Conservation (phyloP, 192 early-diverging fungal genomes). For the Gryganskiella cystojenkinii region DNA sequence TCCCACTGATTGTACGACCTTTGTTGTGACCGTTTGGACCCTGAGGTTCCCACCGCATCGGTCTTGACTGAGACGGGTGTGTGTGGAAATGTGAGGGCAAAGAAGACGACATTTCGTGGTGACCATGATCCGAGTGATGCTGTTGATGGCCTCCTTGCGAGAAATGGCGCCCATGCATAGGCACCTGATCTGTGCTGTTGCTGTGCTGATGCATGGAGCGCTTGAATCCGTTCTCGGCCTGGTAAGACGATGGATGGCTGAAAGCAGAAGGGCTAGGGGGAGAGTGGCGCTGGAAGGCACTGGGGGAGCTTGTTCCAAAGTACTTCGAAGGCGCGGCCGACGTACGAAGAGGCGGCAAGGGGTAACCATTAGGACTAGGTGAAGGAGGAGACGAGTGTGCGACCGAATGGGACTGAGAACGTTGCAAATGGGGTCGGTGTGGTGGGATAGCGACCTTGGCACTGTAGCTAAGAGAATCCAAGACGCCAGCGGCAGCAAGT, state of each 20-base stretch:
- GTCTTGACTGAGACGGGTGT: slow-evolving; percentile 22
- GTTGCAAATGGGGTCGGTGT: slow-evolving; percentile 44
- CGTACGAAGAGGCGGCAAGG: slow-evolving; percentile 29
- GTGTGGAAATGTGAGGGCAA: slow-evolving; percentile 45
- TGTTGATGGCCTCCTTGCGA: slow-evolving; percentile 31
- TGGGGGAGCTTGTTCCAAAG: slow-evolving; percentile 45
- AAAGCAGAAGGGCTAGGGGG: slow-evolving; percentile 10
- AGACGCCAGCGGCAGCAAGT: slow-evolving; percentile 46
- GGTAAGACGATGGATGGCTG: slow-evolving; percentile 29
- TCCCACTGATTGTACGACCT: slow-evolving; percentile 27
- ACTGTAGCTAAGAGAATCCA: slow-evolving; percentile 44
- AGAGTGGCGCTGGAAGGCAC: slow-evolving; percentile 25
- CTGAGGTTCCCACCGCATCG: slow-evolving; percentile 48
- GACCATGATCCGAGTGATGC: slow-evolving; percentile 28
- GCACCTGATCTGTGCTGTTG: slow-evolving; percentile 16
- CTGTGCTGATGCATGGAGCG: slow-evolving; percentile 47
- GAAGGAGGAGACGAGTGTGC: slow-evolving; percentile 46
- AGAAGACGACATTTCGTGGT: slow-evolving; percentile 50
- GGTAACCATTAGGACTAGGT: slow-evolving; percentile 33
- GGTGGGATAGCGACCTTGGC: slow-evolving; percentile 52
- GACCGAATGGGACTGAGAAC: slow-evolving; percentile 42
- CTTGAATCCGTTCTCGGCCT: slow-evolving; percentile 5
- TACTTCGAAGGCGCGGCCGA: slow-evolving; percentile 40
- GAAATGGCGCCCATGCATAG: slow-evolving; percentile 15
- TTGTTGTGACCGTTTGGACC: slow-evolving; percentile 13